These are phyloP conservation scores for Friedmanniomyces endolithicus DNA, from an alignment of 495 filamentous ascomycete species.

Conservation along the genomic window DNA sequence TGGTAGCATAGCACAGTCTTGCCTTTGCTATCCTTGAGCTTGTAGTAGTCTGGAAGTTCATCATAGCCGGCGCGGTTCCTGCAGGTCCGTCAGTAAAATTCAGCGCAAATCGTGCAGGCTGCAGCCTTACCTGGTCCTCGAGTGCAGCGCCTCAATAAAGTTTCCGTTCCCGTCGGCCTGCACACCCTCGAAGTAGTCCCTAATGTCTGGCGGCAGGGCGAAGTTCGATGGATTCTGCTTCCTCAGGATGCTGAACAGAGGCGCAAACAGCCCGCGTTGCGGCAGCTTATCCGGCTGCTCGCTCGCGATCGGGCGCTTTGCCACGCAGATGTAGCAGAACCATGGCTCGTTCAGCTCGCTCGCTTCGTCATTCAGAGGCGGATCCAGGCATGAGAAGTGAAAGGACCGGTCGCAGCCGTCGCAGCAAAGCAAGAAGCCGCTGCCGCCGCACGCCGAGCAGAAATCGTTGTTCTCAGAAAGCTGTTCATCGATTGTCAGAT, in stretches of 20 bases:
- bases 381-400: constrained; percentile 75
- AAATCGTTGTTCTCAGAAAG: constrained; percentile 77
- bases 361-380: constrained; percentile 51
- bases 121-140: constrained; percentile 29
- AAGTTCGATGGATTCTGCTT: constrained; percentile 60
- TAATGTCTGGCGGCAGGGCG: constrained; percentile 51
- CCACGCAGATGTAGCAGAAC: constrained; percentile 66
- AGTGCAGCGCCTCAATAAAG: constrained; percentile 51
- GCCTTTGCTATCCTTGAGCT: constrained; percentile 52
- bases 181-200: constrained; percentile 63
- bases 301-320: constrained; percentile 28
- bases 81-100: constrained; percentile 1
- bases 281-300: constrained; percentile 25
- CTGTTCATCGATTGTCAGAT: constrained; percentile 20
- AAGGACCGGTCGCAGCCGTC: constrained; percentile 79
- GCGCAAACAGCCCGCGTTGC: constrained; percentile 40
- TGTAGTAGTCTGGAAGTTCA: constrained; percentile 54
- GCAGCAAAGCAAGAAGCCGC: constrained; percentile 80
- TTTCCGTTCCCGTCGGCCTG: constrained; percentile 60
- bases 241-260: constrained; percentile 46
- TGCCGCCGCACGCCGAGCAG: constrained; percentile 68
- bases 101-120: neutral
- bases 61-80: constrained; percentile 47
- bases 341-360: constrained; percentile 60
- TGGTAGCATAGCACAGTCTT: constrained; percentile 56